Base-by-base conservation (phyloP, 2,329 filamentous ascomycete species). In the Colletotrichum sp. region DNA sequence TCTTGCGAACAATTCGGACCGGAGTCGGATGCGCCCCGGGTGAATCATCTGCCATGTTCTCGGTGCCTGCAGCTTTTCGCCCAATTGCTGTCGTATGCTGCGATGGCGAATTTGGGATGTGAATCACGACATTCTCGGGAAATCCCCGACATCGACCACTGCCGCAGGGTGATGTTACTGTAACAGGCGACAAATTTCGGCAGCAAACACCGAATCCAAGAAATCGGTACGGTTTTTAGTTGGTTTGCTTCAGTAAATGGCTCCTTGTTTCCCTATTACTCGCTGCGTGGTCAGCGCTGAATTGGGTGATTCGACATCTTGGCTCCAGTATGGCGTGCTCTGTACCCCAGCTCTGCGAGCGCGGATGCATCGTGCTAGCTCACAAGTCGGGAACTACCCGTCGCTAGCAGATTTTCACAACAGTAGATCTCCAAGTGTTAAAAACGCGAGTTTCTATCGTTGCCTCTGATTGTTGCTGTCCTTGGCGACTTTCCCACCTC, bases 261-360 rank as follows among this genome's bases (percentile, higher is more conserved):
- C 24, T 33, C 31, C 69, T 6, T 24, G 11, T 38, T 34, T 51
- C 21, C 24, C 24, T 15, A 18, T 57, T 29, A 24, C 11, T 34
- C 13, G 43, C 13, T 38, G 33, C 34, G 47, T 8, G n/a, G 29
- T 31, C 36, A 27, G 27, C 31, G 47, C 24, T 68, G 58, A 24
- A 15, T 27, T 57, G 16, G 36, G 34, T 29, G 38, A 72, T 62
- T 62, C 69, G 69, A 72, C 69, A 68, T 68, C 34, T 58, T 34
- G 69, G 64, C 57, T 68, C 69, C 69, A 68, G 57, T 62, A 72
- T 72, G 64, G 64, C 69, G 64, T 68, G 69, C 69, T 72, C 62
- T 29, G 33, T 47, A 24, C 62, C 69, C 69, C 43, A 36, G 54
- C 33, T 36, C 34, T 27, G 63, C 31, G 15, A 33, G 36, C 55